These are phyloP conservation scores for Mortierella sp. DNA, from an alignment of 371 early-diverging fungal genomes.

Conservation along the genomic window DNA sequence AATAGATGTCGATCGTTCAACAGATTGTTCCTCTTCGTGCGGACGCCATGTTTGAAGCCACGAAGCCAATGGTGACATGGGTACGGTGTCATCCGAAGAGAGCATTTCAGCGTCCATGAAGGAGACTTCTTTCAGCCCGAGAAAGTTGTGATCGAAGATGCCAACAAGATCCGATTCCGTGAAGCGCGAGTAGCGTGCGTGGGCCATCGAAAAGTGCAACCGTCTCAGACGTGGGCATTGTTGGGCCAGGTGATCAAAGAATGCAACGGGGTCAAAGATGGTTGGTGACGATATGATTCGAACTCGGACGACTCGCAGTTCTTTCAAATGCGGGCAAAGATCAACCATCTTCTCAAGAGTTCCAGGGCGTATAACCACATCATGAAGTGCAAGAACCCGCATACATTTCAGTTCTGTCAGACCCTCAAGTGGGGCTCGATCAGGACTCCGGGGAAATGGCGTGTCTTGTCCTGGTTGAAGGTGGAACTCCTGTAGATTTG, in stretches of 20 bases:
- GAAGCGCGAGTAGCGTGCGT: background rate
- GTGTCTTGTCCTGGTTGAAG: constrained; percentile 1
- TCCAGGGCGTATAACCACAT: background rate
- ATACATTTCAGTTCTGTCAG: background rate
- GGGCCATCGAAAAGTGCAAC: background rate
- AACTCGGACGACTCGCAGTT: background rate
- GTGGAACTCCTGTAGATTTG: constrained; percentile 7
- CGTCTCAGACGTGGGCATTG: background rate
- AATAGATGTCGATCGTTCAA: background rate
- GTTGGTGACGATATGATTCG: background rate
- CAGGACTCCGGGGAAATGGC: background rate
- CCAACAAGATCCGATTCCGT: background rate
- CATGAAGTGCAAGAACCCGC: background rate
- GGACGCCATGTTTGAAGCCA: too few species aligned
- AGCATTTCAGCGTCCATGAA: background rate
- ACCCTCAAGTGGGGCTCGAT: background rate
- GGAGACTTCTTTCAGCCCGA: background rate
- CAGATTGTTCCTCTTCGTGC: too few species aligned
- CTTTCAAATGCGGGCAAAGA: constrained; percentile 3
- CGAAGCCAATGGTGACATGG: too few species aligned
- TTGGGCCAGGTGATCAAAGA: background rate
- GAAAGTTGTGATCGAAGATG: background rate
- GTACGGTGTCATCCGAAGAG: background rate
- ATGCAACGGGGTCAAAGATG: background rate
- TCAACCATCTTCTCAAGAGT: constrained; percentile 1